These are phyloP conservation scores for Mollisia scopiformis DNA, from an alignment of 2,329 filamentous ascomycete species.

Conservation along the genomic window DNA sequence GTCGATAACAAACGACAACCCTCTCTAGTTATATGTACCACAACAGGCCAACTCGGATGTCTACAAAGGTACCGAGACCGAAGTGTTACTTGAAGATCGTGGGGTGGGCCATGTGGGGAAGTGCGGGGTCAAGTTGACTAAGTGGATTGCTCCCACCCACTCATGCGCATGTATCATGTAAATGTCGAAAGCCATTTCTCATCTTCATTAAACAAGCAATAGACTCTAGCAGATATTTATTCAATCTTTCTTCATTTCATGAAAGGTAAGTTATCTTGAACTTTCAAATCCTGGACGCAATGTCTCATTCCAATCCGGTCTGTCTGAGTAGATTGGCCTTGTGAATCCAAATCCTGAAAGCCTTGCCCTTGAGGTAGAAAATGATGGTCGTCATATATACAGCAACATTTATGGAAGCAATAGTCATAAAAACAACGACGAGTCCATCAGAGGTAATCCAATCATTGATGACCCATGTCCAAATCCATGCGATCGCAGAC, in stretches of 20 bases:
- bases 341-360: conserved; percentile 23
- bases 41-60: not conserved
- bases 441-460: conserved; percentile 21
- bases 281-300: too few relatives aligned
- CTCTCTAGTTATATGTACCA: too few relatives aligned
- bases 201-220: too few relatives aligned
- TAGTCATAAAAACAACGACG: conserved; percentile 22
- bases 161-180: too few relatives aligned
- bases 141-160: too few relatives aligned
- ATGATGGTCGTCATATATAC: conserved; percentile 15
- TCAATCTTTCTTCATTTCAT: too few relatives aligned
- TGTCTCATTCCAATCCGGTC: conserved; percentile 17
- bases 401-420: conserved; percentile 22
- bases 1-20: too few relatives aligned
- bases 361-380: conserved; percentile 25
- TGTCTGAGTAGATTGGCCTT: conserved; percentile 13
- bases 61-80: not conserved
- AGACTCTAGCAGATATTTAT: too few relatives aligned
- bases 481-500: conserved; percentile 35
- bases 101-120: too few relatives aligned
- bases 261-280: too few relatives aligned
- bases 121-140: too few relatives aligned
- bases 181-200: too few relatives aligned
- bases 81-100: not conserved
- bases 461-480: conserved; percentile 31